Base-by-base conservation (phyloP, 805 yeast species). In the Teunomyces gatunensis region DNA sequence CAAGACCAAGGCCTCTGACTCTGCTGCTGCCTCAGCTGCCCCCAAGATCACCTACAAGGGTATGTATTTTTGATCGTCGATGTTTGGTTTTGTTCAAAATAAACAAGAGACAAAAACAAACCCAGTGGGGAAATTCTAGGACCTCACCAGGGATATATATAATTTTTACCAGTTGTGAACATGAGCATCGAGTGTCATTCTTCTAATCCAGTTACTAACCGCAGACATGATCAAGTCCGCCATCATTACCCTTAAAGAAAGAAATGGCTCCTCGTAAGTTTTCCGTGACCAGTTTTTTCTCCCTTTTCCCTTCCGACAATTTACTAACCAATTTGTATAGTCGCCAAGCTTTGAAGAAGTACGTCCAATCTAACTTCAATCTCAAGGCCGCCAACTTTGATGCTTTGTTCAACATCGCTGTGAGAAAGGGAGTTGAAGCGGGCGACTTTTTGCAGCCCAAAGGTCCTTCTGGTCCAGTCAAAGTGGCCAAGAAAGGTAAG, bases 311-410 rank as follows among this genome's bases (percentile, higher is more conserved):
- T 44, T 17, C 21, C 34, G 17, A 20, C 6, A 42, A 12, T 13
- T 32, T 47, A 57, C 64, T 59, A 57, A 59, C 63, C 33, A 21
- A 6, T n/a, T 13, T 29, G 10, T 37, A n/a, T 47, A 79, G 90
- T 58, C 91, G 96, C 67, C 92, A 86, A 66, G 92, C 94, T 10
- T 75, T 90, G 62, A 90, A 89, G 78, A 89, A 89, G 69, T 87
- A 81, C 68, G 83, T 89, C 54, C 82, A 78, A 68, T 69, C 83
- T 63, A 78, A 81, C 71, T 77, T 71, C 71, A 74, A 83, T 55
- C 70, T 80, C 56, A 75, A 77, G 41, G 74, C 86, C n/a, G 47
- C 77, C 45, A 84, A 76, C 65, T 89, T 89, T 61, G 96, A 88
- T 64, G 68, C 83, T 42, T 79, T 82, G 60, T 86, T 89, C 76